These are phyloP conservation scores for Stagonosporopsis vannaccii DNA, from an alignment of 2,329 filamentous ascomycete species.

Conservation along the genomic window DNA sequence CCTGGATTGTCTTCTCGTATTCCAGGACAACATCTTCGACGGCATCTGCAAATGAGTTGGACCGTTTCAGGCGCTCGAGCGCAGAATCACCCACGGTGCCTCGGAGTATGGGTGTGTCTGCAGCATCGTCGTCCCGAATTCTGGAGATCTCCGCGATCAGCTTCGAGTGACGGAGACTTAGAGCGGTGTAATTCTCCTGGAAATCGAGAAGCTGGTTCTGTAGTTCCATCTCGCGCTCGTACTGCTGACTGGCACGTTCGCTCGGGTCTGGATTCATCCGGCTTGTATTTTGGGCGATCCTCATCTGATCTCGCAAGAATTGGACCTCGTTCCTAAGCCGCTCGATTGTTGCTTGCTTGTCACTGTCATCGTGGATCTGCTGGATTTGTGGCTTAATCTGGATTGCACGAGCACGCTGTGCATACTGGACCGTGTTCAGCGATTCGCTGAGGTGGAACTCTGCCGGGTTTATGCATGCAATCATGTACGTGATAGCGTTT, in stretches of 20 bases:
- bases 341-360: slow-evolving; percentile 94
- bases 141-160: slow-evolving; percentile 92
- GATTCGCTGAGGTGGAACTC: slow-evolving; percentile 98
- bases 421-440: slow-evolving; percentile 94
- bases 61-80: slow-evolving; percentile 88
- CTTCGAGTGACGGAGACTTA: slow-evolving; percentile 93
- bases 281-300: slow-evolving; percentile 76
- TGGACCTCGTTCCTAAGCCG: slow-evolving; percentile 91
- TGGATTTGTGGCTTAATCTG: slow-evolving; percentile 98
- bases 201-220: slow-evolving; percentile 92
- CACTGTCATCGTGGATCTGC: slow-evolving; percentile 83
- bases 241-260: slow-evolving; percentile 79
- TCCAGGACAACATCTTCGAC: slow-evolving; percentile 96
- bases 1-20: slow-evolving; percentile 98
- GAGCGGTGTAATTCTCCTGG: slow-evolving; percentile 91
- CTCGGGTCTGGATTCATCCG: slow-evolving; percentile 63
- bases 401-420: slow-evolving; percentile 92
- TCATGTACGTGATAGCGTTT: slow-evolving; percentile 99
- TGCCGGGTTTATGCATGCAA: slow-evolving; percentile 95
- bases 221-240: slow-evolving; percentile 85
- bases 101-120: slow-evolving; percentile 66
- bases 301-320: slow-evolving; percentile 92
- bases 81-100: slow-evolving; percentile 77
- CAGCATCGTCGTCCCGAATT: slow-evolving; percentile 70
- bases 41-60: slow-evolving; percentile 93